Base-by-base conservation (phyloP, 2,329 filamentous ascomycete species). In the Aspergillus piperis region DNA sequence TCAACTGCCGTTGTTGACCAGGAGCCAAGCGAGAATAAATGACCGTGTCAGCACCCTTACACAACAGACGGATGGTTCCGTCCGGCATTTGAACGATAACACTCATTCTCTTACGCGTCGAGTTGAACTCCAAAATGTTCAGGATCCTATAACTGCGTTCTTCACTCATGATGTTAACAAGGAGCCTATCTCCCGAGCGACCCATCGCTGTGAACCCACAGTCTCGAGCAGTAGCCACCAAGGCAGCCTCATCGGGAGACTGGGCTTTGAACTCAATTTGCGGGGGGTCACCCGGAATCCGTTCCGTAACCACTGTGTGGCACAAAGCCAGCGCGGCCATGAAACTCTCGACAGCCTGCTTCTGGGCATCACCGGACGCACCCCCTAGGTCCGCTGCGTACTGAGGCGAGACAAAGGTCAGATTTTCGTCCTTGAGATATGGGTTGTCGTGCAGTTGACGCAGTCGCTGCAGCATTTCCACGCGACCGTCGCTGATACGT, bases 181-280 rank as follows among this genome's bases (percentile, higher is more conserved):
- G 21, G 5, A 55, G 30, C n/a, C 53, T 44, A 32, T 55, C 53
- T 7, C 53, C 53, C 10, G 53, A 55, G 4, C 53, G 53, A 32
- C 53, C 53, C 6, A 55, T 25, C 17, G 39, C 42, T 2, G 53
- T 55, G 17, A 55, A 55, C 8, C 53, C 53, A 21, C 53, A 55
- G 25, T 55, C 53, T 8, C 53, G 53, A n/a, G 53, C 53, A 19
- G 53, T 55, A 25, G 53, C 53, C 17, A 55, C 53, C 53, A 55
- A 27, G 21, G 53, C 53, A 19, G 53, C 53, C 39, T 55, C 53
- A 15, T 55, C 53, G 3, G 53, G 53, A 11, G 53, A 55, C 25
- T 55, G 53, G 21, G 53, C 53, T 23, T 55, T 55, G 11, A 55
- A 55, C 41, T 55, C 53, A 36, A 55, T 55, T n/a, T 55, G 53